Evolutionary conservation across 2,329 filamentous ascomycete genomes (phyloP).

Genomic region (Xylaria sp.): DNA sequence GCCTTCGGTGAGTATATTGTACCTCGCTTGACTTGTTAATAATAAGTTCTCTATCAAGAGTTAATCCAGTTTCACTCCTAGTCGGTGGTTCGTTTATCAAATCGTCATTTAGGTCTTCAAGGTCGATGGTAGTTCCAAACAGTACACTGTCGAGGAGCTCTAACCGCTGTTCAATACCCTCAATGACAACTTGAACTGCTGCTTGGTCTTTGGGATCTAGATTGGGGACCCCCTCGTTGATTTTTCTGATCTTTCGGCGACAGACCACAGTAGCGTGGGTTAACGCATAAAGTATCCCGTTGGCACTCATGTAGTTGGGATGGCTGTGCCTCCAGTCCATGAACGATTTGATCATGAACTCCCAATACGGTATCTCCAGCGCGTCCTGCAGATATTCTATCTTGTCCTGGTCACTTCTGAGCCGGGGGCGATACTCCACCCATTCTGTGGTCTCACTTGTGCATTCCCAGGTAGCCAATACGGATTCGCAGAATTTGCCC

Average conservation of each 20-base stretch:
- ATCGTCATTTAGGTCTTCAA: neutral
- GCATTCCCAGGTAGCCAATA: neutral
- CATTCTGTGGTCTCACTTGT: neutral
- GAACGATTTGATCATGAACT: constrained; percentile 11
- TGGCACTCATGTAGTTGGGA: neutral
- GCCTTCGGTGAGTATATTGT: neutral
- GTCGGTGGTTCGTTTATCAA: neutral
- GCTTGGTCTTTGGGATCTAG: neutral
- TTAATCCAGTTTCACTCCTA: neutral
- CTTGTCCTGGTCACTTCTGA: constrained; percentile 6
- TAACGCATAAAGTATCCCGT: constrained; percentile 4
- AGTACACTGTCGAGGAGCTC: neutral
- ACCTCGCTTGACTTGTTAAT: neutral
- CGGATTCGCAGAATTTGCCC: neutral
- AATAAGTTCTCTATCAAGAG: neutral
- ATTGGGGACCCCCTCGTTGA: neutral
- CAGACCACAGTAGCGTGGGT: neutral
- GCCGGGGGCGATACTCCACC: neutral
- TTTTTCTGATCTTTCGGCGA: neutral
- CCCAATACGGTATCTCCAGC: constrained; percentile 9
- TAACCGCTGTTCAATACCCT: neutral
- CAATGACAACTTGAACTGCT: neutral
- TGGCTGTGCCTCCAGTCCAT: constrained; percentile 11
- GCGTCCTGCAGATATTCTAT: constrained; percentile 12
- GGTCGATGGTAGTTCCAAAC: neutral